Evolutionary conservation across 73 alveolate genomes (phyloP).

Genomic region (Symbiodinium natans): DNA sequence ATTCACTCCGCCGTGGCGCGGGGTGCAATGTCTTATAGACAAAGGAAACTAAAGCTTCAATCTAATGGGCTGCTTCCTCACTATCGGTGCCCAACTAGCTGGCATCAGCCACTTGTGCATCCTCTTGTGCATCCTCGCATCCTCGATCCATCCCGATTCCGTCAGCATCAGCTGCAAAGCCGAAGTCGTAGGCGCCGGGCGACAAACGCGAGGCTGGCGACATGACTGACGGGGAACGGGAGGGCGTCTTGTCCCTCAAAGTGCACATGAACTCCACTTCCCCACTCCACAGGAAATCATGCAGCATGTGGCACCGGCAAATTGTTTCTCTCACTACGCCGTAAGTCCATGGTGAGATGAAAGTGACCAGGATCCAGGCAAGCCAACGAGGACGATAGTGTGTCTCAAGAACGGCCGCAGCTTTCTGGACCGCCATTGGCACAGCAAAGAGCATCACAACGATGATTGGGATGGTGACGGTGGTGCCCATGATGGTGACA

Average conservation of each 20-base stretch:
- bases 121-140: no score
- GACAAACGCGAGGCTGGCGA: no score
- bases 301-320: not conserved
- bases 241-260: not conserved
- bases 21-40: no score
- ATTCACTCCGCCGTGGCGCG: no score
- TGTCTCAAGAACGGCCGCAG: not conserved
- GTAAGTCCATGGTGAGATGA: not conserved
- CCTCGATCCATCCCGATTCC: no score
- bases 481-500: not conserved
- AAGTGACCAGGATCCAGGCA: not conserved
- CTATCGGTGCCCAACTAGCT: no score
- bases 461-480: not conserved
- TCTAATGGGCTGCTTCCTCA: no score
- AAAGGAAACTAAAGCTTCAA: no score
- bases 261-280: not conserved
- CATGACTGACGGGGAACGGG: not conserved
- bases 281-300: not conserved
- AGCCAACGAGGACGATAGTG: slow-evolving; percentile 8
- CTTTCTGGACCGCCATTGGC: not conserved
- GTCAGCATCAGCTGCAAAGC: no score
- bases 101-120: no score
- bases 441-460: not conserved
- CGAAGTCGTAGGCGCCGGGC: no score
- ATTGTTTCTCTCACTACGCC: not conserved